These are phyloP conservation scores for Lachnellula subtilissima DNA, from an alignment of 2,329 filamentous ascomycete species.

Conservation along the genomic window DNA sequence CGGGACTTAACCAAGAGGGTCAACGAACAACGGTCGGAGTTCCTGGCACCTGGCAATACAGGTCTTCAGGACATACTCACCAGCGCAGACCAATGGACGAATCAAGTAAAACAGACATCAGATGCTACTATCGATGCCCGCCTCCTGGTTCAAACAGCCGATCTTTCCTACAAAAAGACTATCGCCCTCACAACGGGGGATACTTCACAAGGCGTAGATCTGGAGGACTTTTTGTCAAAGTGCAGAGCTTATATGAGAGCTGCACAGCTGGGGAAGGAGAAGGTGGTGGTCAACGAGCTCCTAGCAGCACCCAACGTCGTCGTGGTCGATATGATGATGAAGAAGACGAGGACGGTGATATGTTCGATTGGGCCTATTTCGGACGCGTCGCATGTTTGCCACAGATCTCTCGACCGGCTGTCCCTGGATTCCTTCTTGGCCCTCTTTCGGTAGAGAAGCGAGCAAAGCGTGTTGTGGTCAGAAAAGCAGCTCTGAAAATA, in stretches of 20 bases:
- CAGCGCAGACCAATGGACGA: constrained; percentile 60
- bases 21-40: constrained; percentile 67
- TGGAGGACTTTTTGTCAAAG: constrained; percentile 89
- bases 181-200: constrained; percentile 70
- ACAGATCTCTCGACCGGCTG: constrained; percentile 65
- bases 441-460: constrained; percentile 88
- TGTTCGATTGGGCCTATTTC: constrained; percentile 80
- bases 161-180: constrained; percentile 75
- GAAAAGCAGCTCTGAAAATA: constrained; percentile 61
- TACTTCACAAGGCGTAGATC: constrained; percentile 69
- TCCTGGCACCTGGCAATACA: constrained; percentile 59
- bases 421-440: constrained; percentile 80
- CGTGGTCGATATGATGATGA: constrained; percentile 46
- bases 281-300: constrained; percentile 45
- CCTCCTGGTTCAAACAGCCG: constrained; percentile 75
- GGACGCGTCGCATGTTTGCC: constrained; percentile 74
- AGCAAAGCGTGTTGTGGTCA: constrained; percentile 62
- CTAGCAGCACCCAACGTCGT: constrained; percentile 38
- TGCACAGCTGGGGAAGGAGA: constrained; percentile 52
- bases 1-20: constrained; percentile 59
- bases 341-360: constrained; percentile 68
- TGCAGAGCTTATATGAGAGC: constrained; percentile 80
- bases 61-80: constrained; percentile 62
- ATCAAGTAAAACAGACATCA: constrained; percentile 75
- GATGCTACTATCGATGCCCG: constrained; percentile 89